These are phyloP conservation scores for Backusella morwellensis DNA, from an alignment of 192 early-diverging fungal species.

Conservation along the genomic window DNA sequence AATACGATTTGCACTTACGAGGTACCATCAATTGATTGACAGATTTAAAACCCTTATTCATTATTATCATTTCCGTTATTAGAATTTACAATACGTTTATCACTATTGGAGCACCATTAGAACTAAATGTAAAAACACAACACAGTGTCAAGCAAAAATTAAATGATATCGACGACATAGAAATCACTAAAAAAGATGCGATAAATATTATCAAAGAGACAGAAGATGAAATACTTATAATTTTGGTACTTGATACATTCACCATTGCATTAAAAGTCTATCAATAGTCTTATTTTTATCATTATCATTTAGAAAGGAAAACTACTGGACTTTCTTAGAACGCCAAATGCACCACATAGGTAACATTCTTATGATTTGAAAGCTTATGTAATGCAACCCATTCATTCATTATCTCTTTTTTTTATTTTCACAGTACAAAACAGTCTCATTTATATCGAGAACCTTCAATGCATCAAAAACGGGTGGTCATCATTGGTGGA, in stretches of 20 bases:
- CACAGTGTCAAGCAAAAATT: background rate
- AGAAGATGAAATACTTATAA: slow-evolving; percentile 9
- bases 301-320: slow-evolving; percentile 9
- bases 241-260: slow-evolving; percentile 1
- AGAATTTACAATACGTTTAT: slow-evolving; percentile 39
- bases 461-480: slow-evolving; percentile 5
- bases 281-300: background rate
- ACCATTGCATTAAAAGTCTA: background rate
- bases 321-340: slow-evolving; percentile 5
- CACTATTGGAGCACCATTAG: slow-evolving; percentile 17
- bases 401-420: background rate
- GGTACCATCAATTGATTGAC: slow-evolving; percentile 15
- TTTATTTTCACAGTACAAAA: background rate
- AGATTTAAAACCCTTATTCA: background rate
- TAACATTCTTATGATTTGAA: background rate
- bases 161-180: background rate
- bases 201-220: background rate
- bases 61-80: background rate
- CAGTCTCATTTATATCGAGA: background rate
- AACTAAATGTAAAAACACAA: slow-evolving; percentile 25
- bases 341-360: background rate
- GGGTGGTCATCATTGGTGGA: slow-evolving; percentile 34
- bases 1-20: slow-evolving; percentile 10
- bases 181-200: background rate
- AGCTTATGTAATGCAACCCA: background rate